Percentiles rank a stretch among this genome's conserved stretches.
Evolutionary conservation across 73 alveolate species (phyloP).

Genomic region (Stentor coeruleus): DNA sequence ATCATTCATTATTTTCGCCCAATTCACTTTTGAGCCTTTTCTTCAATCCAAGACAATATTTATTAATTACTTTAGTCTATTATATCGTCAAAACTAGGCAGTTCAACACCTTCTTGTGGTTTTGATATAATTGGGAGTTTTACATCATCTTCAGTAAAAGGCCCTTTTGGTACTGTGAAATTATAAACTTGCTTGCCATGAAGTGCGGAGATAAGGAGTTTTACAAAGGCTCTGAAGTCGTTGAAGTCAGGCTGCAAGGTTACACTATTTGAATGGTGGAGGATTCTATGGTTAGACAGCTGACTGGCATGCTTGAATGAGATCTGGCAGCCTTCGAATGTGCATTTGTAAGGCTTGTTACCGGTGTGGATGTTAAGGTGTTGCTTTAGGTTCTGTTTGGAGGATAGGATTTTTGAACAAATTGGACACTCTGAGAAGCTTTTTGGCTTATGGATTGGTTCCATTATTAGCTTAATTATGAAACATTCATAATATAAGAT

Average conservation of each 20-base stretch:
- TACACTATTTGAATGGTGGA: neutral
- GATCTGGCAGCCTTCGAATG: neutral
- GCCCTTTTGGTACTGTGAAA: neutral
- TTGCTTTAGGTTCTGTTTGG: neutral
- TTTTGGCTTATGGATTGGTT: neutral
- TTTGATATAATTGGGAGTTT: neutral
- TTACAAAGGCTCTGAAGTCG: neutral
- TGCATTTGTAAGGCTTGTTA: conserved; percentile 4
- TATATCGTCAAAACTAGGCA: neutral
- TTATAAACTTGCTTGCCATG: neutral
- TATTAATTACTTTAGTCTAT: neutral
- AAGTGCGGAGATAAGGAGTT: neutral
- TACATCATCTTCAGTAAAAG: neutral
- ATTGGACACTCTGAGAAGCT: neutral
- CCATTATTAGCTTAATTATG: too few species aligned
- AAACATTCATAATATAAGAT: too few species aligned
- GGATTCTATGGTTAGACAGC: neutral
- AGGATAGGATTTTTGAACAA: neutral
- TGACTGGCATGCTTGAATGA: conserved; percentile 1
- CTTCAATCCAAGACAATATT: neutral
- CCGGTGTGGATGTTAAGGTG: conserved; percentile 16
- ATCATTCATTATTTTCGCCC: neutral
- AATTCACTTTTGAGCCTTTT: too few species aligned
- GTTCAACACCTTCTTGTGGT: neutral
- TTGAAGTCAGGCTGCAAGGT: neutral